Conservation (phyloP, 495 filamentous ascomycete genomes). For the Hyphodiscus hymeniophilus region DNA sequence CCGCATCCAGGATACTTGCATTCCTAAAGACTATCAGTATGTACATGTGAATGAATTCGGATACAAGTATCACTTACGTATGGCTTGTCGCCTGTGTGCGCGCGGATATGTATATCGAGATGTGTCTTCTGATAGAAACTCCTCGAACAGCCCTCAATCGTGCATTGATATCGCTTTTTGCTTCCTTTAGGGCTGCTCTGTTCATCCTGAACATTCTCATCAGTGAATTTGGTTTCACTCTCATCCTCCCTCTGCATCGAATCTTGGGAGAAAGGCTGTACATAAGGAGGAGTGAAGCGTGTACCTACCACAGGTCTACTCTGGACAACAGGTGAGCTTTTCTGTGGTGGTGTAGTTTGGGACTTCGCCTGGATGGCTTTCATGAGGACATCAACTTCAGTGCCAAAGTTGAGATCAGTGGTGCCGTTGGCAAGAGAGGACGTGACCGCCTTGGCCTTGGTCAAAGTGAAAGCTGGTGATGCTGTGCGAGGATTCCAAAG, state of each 20-base stretch:
- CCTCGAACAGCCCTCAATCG: constrained; percentile 67
- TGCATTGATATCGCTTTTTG: constrained; percentile 68
- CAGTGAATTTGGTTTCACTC: constrained; percentile 16
- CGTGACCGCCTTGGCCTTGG: constrained; percentile 9
- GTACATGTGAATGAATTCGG: background rate
- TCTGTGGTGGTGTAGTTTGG: constrained; percentile 32
- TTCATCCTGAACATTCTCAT: constrained; percentile 24
- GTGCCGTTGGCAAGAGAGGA: constrained; percentile 19
- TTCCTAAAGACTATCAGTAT: constrained; percentile 35
- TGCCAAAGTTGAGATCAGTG: constrained; percentile 56
- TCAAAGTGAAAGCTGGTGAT: constrained; percentile 5
- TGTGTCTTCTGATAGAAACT: constrained; percentile 89
- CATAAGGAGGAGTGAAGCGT: constrained; percentile 12
- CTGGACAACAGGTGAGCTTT: constrained; percentile 21
- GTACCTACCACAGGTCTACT: constrained; percentile 19
- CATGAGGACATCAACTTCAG: constrained; percentile 85
- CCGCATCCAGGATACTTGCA: constrained; percentile 71
- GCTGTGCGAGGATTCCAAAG: constrained; percentile 6
- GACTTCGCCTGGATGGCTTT: constrained; percentile 76
- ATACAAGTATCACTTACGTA: constrained; percentile 53
- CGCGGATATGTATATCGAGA: constrained; percentile 81
- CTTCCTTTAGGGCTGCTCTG: constrained; percentile 3
- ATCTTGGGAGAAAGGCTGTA: constrained; percentile 8
- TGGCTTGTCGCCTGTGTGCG: constrained; percentile 86
- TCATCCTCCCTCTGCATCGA: constrained; percentile 7